These are phyloP conservation scores for Asterella californica DNA, from an alignment of 225 moss, liverwort and hornwort species.

Conservation along the genomic window DNA sequence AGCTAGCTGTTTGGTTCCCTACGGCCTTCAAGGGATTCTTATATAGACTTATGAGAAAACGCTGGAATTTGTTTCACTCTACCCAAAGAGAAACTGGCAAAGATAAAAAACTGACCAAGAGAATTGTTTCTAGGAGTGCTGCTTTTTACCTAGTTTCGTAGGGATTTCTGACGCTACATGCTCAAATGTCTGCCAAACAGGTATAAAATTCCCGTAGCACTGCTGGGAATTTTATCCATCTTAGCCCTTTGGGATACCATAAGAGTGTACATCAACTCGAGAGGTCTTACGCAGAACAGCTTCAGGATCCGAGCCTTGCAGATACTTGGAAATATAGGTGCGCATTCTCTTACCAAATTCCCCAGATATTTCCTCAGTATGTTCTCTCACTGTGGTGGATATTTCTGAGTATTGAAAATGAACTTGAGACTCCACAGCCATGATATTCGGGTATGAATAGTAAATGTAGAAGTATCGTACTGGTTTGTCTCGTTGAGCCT, in stretches of 20 bases:
- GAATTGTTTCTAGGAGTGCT: background rate
- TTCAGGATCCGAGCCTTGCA: conserved; percentile 62
- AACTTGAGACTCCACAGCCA: background rate
- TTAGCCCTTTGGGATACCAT: conserved; percentile 83
- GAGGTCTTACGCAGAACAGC: conserved; percentile 63
- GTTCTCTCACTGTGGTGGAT: background rate
- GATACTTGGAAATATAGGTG: conserved; percentile 69
- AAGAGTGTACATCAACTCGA: conserved; percentile 72
- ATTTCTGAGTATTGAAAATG: no score
- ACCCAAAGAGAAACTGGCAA: background rate
- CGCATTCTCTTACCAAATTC: background rate
- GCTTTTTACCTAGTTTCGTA: background rate
- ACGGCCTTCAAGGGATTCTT: background rate
- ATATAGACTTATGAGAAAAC: background rate
- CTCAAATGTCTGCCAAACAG: conserved; percentile 37
- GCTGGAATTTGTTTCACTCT: background rate
- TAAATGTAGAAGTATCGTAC: background rate
- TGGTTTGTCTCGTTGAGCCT: background rate
- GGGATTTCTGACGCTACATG: background rate
- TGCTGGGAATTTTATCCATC: conserved; percentile 69
- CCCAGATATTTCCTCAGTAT: background rate
- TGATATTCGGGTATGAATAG: background rate
- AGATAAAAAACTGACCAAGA: background rate
- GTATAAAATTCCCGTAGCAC: conserved; percentile 87
- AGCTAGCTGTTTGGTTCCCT: background rate